A percentile compares a stretch with the other conserved stretches of the same genome.
These are phyloP conservation scores for Nepenthes gracilis DNA, from an alignment of 148 eudicot genomes.

Conservation along the genomic window DNA sequence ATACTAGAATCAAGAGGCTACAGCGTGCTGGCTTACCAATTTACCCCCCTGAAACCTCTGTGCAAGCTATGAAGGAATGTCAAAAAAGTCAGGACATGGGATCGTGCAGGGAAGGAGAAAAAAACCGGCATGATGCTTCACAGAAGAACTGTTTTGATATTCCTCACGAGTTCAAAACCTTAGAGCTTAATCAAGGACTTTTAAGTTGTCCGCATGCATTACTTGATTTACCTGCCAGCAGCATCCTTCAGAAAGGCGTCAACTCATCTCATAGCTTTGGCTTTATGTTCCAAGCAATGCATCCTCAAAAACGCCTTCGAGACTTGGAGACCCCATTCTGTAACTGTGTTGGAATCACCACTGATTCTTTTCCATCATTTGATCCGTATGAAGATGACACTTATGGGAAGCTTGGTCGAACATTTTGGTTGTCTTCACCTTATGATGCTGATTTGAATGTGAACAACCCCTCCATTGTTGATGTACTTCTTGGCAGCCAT, in stretches of 20 bases:
- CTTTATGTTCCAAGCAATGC: slow-evolving; percentile 21
- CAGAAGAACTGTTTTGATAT: slow-evolving; percentile 25
- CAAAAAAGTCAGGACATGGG: slow-evolving; percentile 29
- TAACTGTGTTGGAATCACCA: slow-evolving; percentile 13
- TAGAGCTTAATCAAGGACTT: slow-evolving; percentile 31
- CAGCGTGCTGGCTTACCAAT: slow-evolving; percentile 69
- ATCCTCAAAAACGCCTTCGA: slow-evolving; percentile 52
- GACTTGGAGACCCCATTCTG: slow-evolving; percentile 25
- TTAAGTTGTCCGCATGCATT: slow-evolving; percentile 19
- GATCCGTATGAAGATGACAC: slow-evolving; percentile 25
- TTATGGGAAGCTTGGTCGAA: slow-evolving; percentile 17
- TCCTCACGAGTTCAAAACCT: slow-evolving; percentile 43
- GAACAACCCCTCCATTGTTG: slow-evolving; percentile 20
- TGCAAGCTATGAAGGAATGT: slow-evolving; percentile 33
- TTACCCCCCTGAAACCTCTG: slow-evolving; percentile 48
- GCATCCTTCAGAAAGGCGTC: slow-evolving; percentile 22
- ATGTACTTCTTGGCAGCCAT: slow-evolving; percentile 49
- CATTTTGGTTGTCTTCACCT: slow-evolving; percentile 24
- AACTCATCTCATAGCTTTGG: slow-evolving; percentile 17
- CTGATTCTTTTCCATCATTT: slow-evolving; percentile 19
- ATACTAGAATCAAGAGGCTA: slow-evolving; percentile 63
- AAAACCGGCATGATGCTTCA: slow-evolving; percentile 25
- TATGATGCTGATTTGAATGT: slow-evolving; percentile 26
- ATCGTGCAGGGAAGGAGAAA: slow-evolving; percentile 18
- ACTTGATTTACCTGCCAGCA: slow-evolving; percentile 26